phyloP scores from a whole-genome alignment of 2,329 filamentous ascomycete species.

The Basipetospora chlamydospora region DNA sequence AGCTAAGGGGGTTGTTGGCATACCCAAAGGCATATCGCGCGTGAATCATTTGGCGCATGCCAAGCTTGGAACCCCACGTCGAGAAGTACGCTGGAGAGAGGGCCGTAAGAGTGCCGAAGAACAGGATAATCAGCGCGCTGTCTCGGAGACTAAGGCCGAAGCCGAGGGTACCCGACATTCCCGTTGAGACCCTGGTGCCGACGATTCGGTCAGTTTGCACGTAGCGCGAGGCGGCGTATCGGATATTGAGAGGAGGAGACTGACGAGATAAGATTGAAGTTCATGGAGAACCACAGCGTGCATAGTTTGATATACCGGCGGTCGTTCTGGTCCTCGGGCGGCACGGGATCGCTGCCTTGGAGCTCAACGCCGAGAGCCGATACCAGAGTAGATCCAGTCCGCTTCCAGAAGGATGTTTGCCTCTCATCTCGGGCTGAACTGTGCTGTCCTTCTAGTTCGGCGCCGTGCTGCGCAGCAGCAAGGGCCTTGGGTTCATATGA shows the following conservation, averaged over 20 bases:
- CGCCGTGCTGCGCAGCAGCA: too few species aligned
- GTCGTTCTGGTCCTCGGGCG: constrained; percentile 15
- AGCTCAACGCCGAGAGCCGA: constrained; percentile 13
- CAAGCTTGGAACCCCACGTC: constrained; percentile 27
- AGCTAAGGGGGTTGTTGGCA: constrained; percentile 6
- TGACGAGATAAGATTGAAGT: constrained; percentile 17
- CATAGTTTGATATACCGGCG: constrained; percentile 17
- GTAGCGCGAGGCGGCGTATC: too few species aligned
- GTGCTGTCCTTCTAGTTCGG: too few species aligned
- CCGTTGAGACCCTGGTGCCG: constrained; percentile 21
- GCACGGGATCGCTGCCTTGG: constrained; percentile 16
- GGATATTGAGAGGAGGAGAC: constrained; percentile 7
- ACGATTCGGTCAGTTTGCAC: too few species aligned
- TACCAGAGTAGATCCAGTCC: too few species aligned
- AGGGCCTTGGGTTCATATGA: too few species aligned
- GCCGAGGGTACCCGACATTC: constrained; percentile 29
- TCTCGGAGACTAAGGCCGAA: constrained; percentile 26
- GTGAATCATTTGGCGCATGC: constrained; percentile 32
- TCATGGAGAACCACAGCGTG: constrained; percentile 17
- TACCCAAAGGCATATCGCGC: constrained; percentile 21
- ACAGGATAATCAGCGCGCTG: constrained; percentile 28
- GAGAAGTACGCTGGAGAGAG: constrained; percentile 23
- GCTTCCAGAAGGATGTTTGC: too few species aligned
- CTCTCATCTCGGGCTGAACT: too few species aligned
- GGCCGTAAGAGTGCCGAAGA: constrained; percentile 27